Conservation (phyloP, 768 basidiomycete species). For the Suillus weaverae region DNA sequence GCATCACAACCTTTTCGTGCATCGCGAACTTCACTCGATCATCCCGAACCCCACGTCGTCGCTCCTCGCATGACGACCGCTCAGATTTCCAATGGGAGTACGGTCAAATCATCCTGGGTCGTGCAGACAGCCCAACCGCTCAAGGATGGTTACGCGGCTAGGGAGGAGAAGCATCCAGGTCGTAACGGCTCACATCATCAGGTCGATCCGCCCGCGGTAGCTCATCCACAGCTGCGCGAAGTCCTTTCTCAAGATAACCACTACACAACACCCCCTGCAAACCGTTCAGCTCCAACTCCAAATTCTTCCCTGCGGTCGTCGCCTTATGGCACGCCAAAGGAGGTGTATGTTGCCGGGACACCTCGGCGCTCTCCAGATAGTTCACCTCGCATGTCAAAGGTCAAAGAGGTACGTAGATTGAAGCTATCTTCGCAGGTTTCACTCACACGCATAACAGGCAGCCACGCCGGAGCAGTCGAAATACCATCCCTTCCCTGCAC, state of each 20-base stretch:
- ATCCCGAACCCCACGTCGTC: conserved; percentile 11
- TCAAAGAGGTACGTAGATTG: conserved; percentile 26
- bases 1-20: conserved; percentile 30
- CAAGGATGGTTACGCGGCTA: conserved; percentile 20
- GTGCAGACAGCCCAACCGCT: conserved; percentile 28
- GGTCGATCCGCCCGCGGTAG: conserved; percentile 19
- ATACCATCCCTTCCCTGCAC: conserved; percentile 16
- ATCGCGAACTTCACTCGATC: not conserved
- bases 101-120: conserved; percentile 33
- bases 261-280: conserved; percentile 2
- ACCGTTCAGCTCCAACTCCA: conserved; percentile 24
- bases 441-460: conserved; percentile 20
- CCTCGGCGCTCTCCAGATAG: conserved; percentile 21
- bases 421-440: not conserved
- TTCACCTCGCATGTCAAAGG: conserved; percentile 23
- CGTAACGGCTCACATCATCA: conserved; percentile 16
- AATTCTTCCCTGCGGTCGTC: conserved; percentile 28
- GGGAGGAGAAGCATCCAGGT: conserved; percentile 31
- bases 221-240: conserved; percentile 30
- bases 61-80: conserved; percentile 15
- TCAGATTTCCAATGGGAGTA: conserved; percentile 19
- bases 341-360: conserved; percentile 21
- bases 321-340: conserved; percentile 16
- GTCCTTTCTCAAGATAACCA: conserved; percentile 32
- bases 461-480: conserved; percentile 21